phyloP scores from a whole-genome alignment of 73 alveolate genomes.

The Uronychia binucleata region DNA sequence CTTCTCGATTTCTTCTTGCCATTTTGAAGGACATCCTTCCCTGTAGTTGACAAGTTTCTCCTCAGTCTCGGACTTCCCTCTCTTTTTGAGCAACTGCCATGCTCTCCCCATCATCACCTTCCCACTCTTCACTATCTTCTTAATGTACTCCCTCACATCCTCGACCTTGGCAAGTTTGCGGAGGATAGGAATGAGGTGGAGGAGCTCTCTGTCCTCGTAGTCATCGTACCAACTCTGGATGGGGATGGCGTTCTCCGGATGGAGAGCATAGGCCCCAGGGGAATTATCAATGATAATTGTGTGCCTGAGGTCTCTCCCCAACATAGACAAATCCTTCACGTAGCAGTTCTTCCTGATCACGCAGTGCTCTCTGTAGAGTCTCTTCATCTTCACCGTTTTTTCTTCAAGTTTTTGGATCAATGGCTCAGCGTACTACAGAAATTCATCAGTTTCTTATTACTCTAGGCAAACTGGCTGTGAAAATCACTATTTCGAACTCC shows the following conservation, averaged over 20 bases:
- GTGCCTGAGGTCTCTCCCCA: slow-evolving; percentile 83
- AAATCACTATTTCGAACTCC: slow-evolving; percentile 57
- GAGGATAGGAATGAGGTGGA: slow-evolving; percentile 34
- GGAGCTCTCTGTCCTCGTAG: slow-evolving; percentile 61
- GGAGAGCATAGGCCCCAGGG: slow-evolving; percentile 67
- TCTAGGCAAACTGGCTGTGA: slow-evolving; percentile 59
- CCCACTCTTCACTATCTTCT: neutral
- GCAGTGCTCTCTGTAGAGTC: slow-evolving; percentile 90
- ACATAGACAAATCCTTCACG: slow-evolving; percentile 72
- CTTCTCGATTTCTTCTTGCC: too few relatives aligned
- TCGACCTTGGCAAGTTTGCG: slow-evolving; percentile 46
- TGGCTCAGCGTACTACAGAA: slow-evolving; percentile 25
- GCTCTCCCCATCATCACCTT: slow-evolving; percentile 1
- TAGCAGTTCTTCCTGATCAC: slow-evolving; percentile 70
- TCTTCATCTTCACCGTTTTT: neutral
- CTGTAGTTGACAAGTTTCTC: neutral
- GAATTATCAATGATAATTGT: slow-evolving; percentile 81
- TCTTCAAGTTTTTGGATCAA: slow-evolving; percentile 11
- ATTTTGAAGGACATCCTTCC: too few relatives aligned
- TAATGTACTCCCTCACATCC: slow-evolving; percentile 51
- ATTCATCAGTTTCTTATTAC: neutral
- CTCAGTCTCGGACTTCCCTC: neutral
- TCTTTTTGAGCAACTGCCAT: neutral
- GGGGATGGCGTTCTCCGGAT: slow-evolving; percentile 82
- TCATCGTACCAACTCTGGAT: slow-evolving; percentile 63